These are phyloP conservation scores for Ajuga reptans DNA, from an alignment of 305 asterid species.

Conservation along the genomic window DNA sequence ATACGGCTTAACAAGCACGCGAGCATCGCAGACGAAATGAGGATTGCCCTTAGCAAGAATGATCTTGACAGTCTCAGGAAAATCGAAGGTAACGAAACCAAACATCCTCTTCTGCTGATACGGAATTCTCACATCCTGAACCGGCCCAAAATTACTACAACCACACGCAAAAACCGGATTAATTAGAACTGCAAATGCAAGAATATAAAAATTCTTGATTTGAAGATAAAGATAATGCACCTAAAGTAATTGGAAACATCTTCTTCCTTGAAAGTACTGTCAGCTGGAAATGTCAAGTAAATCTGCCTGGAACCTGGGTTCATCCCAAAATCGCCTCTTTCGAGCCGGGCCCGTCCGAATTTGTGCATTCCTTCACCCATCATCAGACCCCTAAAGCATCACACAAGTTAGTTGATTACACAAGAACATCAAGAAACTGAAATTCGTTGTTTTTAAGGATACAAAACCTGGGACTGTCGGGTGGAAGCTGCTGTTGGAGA, in stretches of 20 bases:
- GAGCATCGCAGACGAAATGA: constrained; percentile 71
- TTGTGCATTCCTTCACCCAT: constrained; percentile 37
- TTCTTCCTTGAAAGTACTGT: constrained; percentile 65
- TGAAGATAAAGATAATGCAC: constrained; percentile 20
- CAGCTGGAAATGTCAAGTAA: constrained; percentile 79
- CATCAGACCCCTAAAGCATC: constrained; percentile 29
- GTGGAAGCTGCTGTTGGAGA: constrained; percentile 45
- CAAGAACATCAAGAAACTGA: not conserved
- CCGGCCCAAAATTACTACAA: constrained; percentile 42
- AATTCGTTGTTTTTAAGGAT: no score
- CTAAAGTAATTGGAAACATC: constrained; percentile 69
- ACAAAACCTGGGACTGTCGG: constrained; percentile 53
- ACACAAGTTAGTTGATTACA: not conserved
- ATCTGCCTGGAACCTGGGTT: constrained; percentile 71
- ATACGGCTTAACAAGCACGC: constrained; percentile 73
- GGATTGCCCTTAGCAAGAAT: constrained; percentile 77
- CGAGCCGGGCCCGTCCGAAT: constrained; percentile 35
- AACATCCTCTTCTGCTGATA: constrained; percentile 77
- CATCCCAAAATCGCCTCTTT: constrained; percentile 44
- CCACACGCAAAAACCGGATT: not conserved
- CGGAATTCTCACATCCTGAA: constrained; percentile 73
- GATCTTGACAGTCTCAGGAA: constrained; percentile 61
- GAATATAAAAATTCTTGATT: not conserved
- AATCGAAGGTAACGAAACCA: constrained; percentile 64
- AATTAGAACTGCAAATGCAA: not conserved